These are phyloP conservation scores for Paraphaeosphaeria minitans DNA, from an alignment of 2,329 filamentous ascomycete species.

Conservation along the genomic window DNA sequence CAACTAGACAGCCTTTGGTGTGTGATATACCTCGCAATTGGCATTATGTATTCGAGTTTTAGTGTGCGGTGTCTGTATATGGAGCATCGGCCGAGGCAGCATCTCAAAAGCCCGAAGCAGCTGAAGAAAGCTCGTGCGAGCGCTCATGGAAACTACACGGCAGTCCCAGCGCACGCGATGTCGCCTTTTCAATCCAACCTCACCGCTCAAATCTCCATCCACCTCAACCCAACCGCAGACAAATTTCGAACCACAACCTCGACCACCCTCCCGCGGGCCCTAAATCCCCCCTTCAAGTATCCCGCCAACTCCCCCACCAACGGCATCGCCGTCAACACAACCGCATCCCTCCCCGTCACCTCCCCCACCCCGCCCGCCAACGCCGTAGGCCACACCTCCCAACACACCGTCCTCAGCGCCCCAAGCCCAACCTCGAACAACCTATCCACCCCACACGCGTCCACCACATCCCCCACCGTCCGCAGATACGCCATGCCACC, in stretches of 20 bases:
- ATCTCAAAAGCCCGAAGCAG: too few species aligned
- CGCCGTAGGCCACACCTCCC: neutral
- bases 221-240: neutral
- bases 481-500: neutral
- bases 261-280: neutral
- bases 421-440: neutral
- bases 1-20: too few species aligned
- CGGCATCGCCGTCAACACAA: neutral
- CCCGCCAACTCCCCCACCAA: neutral
- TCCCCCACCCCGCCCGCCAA: neutral
- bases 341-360: neutral
- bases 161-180: too few species aligned
- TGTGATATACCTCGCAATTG: too few species aligned
- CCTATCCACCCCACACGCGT: neutral
- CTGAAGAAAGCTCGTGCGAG: too few species aligned
- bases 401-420: neutral
- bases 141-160: too few species aligned
- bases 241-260: neutral
- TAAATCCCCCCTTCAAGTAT: neutral
- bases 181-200: too few species aligned
- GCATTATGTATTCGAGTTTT: too few species aligned
- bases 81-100: too few species aligned
- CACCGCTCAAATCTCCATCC: neutral
- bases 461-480: neutral
- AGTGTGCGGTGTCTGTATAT: too few species aligned